Evolutionary conservation across 345 rosid genomes (phyloP).

Genomic region (Populus tremula): DNA sequence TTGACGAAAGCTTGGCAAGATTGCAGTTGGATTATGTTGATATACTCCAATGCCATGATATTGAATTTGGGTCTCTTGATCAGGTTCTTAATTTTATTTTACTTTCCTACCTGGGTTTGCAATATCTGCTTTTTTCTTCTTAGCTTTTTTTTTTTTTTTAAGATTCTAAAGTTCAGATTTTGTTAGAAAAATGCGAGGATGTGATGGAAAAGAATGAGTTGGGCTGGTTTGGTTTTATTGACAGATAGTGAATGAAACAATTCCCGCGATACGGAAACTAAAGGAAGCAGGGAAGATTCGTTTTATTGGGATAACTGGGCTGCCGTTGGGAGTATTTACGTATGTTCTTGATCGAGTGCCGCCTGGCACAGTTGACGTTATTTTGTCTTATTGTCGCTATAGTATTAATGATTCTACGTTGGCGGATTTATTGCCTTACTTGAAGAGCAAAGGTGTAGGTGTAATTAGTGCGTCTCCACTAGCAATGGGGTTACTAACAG

Average conservation of each 20-base stretch:
- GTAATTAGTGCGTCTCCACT: slow-evolving; percentile 87
- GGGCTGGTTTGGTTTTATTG: slow-evolving; percentile 10
- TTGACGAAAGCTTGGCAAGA: slow-evolving; percentile 80
- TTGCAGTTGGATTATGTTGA: slow-evolving; percentile 91
- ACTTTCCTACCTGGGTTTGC: neutral
- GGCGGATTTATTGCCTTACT: slow-evolving; percentile 73
- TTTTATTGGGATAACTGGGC: slow-evolving; percentile 90
- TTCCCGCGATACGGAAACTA: slow-evolving; percentile 82
- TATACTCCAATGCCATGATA: slow-evolving; percentile 86
- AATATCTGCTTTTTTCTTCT: neutral
- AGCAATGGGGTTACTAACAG: slow-evolving; percentile 86
- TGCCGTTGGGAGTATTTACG: slow-evolving; percentile 61
- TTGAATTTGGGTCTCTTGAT: slow-evolving; percentile 84
- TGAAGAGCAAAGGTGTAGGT: slow-evolving; percentile 79
- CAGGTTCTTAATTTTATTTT: slow-evolving; percentile 43
- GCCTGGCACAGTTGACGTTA: slow-evolving; percentile 68
- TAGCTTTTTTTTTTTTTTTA: neutral
- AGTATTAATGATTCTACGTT: slow-evolving; percentile 71
- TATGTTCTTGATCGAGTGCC: slow-evolving; percentile 84
- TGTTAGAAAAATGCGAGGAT: neutral
- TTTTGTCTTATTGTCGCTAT: slow-evolving; percentile 80
- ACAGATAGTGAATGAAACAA: slow-evolving; percentile 84
- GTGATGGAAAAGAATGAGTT: neutral
- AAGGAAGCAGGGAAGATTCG: slow-evolving; percentile 79
- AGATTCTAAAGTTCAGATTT: neutral